Evolutionary conservation across 495 filamentous ascomycete genomes (phyloP).

Genomic region (Daldinia caldariorum): DNA sequence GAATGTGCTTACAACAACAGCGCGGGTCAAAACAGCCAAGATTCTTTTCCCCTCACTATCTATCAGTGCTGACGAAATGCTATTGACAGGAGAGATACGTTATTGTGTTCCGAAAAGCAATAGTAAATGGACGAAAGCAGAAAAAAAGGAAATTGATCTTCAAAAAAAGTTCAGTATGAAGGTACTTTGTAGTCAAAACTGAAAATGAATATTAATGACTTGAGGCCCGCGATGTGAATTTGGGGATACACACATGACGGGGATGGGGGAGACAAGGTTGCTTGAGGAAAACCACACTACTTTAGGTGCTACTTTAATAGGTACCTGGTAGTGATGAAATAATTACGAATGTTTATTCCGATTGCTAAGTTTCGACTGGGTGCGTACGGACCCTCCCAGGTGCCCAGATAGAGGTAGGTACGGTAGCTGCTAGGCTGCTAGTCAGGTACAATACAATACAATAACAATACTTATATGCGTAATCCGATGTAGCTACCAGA

Average conservation of each 20-base stretch:
- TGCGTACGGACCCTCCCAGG: not conserved
- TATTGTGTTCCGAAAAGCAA: not conserved
- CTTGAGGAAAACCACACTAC: not conserved
- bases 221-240: not conserved
- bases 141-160: not conserved
- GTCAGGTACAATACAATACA: too few species aligned
- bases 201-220: not conserved
- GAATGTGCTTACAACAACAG: not conserved
- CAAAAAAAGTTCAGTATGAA: not conserved
- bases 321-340: conserved; percentile 4
- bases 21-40: not conserved
- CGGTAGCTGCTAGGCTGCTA: too few species aligned
- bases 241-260: too few species aligned
- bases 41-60: not conserved
- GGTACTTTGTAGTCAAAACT: not conserved
- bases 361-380: conserved; percentile 3
- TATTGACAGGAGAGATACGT: not conserved
- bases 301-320: too few species aligned
- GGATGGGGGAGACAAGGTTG: not conserved
- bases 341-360: conserved; percentile 9
- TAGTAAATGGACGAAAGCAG: not conserved
- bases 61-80: not conserved
- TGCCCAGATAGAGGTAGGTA: not conserved
- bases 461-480: too few species aligned
- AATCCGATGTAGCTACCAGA: too few species aligned